These are phyloP conservation scores for Spongospora subterranea DNA, from an alignment of 208 protist species.

Conservation along the genomic window DNA sequence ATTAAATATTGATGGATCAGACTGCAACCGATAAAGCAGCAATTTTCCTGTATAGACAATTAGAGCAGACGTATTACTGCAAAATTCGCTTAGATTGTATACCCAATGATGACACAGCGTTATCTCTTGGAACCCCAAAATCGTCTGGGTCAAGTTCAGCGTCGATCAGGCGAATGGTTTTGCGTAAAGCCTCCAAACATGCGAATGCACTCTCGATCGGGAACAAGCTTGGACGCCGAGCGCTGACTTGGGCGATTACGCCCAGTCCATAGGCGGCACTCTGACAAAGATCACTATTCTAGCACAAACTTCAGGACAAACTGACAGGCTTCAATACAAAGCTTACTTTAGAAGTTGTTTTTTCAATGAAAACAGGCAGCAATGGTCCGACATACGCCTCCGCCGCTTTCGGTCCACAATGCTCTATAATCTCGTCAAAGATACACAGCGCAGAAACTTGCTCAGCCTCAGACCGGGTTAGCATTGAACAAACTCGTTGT, in stretches of 20 bases:
- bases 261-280: background rate
- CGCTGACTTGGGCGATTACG: background rate
- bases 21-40: no score
- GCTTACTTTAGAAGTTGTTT: background rate
- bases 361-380: background rate
- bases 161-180: background rate
- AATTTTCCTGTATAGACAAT: no score
- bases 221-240: background rate
- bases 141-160: background rate
- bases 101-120: background rate
- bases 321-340: background rate
- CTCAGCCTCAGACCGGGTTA: background rate
- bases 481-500: background rate
- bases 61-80: no score
- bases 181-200: background rate
- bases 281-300: background rate
- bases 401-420: background rate
- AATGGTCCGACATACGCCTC: background rate
- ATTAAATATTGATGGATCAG: no score
- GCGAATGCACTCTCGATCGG: background rate
- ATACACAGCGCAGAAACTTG: background rate
- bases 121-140: background rate
- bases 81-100: no score
- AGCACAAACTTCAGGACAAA: background rate
- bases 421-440: background rate